Base-by-base conservation (phyloP, 2,329 filamentous ascomycete genomes). In the Phialophora verrucosa region DNA sequence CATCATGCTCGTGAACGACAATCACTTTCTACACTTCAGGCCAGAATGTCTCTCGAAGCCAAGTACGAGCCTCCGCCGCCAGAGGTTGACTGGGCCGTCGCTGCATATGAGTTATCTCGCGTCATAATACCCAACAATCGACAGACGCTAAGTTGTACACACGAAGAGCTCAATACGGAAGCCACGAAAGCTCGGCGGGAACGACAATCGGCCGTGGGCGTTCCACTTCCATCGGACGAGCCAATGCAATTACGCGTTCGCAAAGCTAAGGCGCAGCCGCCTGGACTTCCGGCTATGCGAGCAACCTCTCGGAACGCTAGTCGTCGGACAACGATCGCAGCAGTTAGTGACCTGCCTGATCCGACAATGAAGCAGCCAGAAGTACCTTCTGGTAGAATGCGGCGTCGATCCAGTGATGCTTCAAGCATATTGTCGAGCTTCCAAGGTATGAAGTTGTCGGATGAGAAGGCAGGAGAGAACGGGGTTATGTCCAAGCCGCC, bases 31-130 rank as follows among this genome's bases (percentile, higher is more conserved):
- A 61, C 70, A 12, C 59, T 73, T 20, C 71, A 73, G 58, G 68
- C 72, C 47, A 69, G 69, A 44, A 53, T 73, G 31, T 69, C 67
- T 20, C 49, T 69, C 1, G 76, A 77, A 11, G 70, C 73, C 2
- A 73, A 73, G 32, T 83, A 86, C 2, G 87, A 88, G 3, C 89
- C 90, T 0, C 91, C 91, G 8, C 86, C 90, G 0, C 92, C 93
- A 2, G 90, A 93, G 53, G 90, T 98, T 0, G 85, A 91, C 51
- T 98, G 94, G 95, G 86, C 89, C 0, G 85, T 90, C 31, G 93
- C 93, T n/a, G 86, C 91, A 0, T 87, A 92, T 72, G 93, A 96
- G 75, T 81, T 98, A 12, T 91, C 88, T 73, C 93, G 91, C 75
- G 77, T 96, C 4, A 84, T 98, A 25, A 90, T 97, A 64, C 95